These are phyloP conservation scores for Eucalyptus lansdowneana DNA, from an alignment of 345 rosid species.

Conservation along the genomic window DNA sequence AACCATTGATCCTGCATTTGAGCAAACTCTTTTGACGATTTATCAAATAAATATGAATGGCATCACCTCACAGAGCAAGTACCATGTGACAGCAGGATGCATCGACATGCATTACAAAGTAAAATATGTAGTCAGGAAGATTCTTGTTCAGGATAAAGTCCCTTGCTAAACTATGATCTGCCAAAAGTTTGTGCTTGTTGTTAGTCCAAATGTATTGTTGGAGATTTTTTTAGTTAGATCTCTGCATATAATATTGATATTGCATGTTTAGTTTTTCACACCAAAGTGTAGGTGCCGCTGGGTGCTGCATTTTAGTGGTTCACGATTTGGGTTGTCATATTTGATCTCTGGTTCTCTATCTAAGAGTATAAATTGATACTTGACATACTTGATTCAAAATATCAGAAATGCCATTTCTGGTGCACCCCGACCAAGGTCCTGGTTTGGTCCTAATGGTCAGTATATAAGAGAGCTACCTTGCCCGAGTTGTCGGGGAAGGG, in stretches of 20 bases:
- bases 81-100: not conserved
- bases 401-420: slow-evolving; percentile 38
- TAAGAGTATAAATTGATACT: not conserved
- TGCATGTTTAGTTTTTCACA: not conserved
- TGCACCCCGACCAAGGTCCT: slow-evolving; percentile 55
- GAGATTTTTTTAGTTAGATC: not conserved
- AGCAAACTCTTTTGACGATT: not conserved
- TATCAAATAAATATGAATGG: not conserved
- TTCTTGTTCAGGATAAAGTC: not conserved
- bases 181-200: not conserved
- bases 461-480: slow-evolving; percentile 92
- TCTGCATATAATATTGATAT: not conserved
- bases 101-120: not conserved
- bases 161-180: not conserved
- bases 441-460: slow-evolving; percentile 96
- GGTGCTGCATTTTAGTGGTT: not conserved
- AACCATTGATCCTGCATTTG: not conserved
- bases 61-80: not conserved
- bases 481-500: slow-evolving; percentile 91
- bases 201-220: not conserved
- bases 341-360: not conserved
- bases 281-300: not conserved
- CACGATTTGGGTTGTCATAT: not conserved
- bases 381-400: not conserved
- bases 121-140: not conserved